Evolutionary conservation across 306 rosid genomes (phyloP).

Genomic region (Sicyos edulis): DNA sequence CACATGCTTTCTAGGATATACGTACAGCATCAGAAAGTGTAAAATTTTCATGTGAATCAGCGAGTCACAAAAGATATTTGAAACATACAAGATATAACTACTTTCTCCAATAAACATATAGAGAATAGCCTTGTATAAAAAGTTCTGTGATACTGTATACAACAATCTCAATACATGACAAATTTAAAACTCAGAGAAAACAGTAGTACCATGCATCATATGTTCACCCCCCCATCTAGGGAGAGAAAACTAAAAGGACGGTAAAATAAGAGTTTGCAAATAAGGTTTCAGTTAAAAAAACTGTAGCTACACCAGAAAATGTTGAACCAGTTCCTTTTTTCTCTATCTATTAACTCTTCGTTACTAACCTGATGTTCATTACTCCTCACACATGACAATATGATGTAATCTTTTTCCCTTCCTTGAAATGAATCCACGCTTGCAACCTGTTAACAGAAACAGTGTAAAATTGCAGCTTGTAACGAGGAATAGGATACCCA

Average conservation of each 20-base stretch:
- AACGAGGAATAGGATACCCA: not conserved
- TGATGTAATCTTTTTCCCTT: slow-evolving; percentile 97
- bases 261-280: not conserved
- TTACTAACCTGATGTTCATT: slow-evolving; percentile 98
- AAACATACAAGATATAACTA: not conserved
- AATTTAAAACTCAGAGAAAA: not conserved
- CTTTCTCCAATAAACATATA: not conserved
- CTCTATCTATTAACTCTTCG: too few species aligned
- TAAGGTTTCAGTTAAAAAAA: not conserved
- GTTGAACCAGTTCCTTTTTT: not conserved
- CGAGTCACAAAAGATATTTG: not conserved
- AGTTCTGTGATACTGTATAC: not conserved
- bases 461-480: slow-evolving; percentile 13
- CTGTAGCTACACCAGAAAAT: not conserved
- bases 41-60: not conserved
- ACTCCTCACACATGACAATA: slow-evolving; percentile 94
- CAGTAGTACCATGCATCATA: not conserved
- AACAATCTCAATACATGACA: not conserved
- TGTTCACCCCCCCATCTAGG: not conserved
- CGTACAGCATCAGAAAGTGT: not conserved
- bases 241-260: not conserved
- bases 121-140: not conserved
- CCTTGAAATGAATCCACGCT: slow-evolving; percentile 99
- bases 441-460: slow-evolving; percentile 68
- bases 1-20: not conserved